phyloP scores from a whole-genome alignment of 768 basidiomycete genomes.

The Auriscalpium vulgare region DNA sequence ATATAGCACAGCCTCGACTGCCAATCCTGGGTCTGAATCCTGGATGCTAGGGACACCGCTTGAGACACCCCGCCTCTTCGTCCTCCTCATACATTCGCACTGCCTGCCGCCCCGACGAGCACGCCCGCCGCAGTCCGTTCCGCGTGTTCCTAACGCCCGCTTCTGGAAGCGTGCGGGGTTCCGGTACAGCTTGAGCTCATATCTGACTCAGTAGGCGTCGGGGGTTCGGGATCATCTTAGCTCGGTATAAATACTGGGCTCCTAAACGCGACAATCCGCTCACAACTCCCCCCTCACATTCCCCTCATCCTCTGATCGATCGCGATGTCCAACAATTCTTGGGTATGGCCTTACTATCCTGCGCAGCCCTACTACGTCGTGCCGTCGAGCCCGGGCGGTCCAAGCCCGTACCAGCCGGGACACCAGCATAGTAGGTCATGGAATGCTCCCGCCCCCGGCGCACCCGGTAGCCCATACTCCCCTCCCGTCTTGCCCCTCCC shows the following conservation, averaged over 20 bases:
- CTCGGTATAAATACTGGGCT: background rate
- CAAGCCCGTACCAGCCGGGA: background rate
- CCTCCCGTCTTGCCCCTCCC: background rate
- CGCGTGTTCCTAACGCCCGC: conserved; percentile 5
- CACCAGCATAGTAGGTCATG: background rate
- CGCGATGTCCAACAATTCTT: conserved; percentile 2
- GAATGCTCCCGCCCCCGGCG: background rate
- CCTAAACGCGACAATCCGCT: background rate
- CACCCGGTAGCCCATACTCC: background rate
- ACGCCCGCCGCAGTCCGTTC: background rate
- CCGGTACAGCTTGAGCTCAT: conserved; percentile 1
- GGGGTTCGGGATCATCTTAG: background rate
- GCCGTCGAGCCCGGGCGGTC: background rate
- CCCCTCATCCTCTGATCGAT: background rate
- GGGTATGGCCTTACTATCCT: conserved; percentile 7
- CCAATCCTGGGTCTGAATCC: too few species aligned
- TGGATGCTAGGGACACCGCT: background rate
- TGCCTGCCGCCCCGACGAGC: background rate
- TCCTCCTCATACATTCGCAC: background rate
- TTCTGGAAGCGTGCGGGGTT: background rate
- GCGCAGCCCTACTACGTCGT: background rate
- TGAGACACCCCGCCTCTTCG: background rate
- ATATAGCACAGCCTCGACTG: too few species aligned
- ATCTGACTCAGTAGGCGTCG: conserved; percentile 1
- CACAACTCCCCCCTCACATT: too few species aligned